Base-by-base conservation (phyloP, 805 yeast genomes). In the Ogataea parapolymorpha region DNA sequence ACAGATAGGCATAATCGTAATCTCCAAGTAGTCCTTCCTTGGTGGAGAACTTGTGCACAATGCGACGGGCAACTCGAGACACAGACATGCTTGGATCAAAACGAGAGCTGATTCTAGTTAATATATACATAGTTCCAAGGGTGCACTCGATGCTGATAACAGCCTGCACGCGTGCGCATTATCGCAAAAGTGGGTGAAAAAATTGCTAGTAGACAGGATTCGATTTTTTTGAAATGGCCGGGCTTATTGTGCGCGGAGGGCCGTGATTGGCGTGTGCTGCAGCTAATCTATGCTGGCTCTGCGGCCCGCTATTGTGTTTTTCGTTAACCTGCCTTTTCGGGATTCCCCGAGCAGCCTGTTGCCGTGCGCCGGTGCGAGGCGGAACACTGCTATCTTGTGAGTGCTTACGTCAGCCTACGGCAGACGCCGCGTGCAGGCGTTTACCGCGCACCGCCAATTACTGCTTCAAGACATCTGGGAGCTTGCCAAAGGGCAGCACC, bases 21-120 rank as follows among this genome's bases (percentile, higher is more conserved):
- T 85, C 91, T 26, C 97, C 96, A n/a, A 89, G 53, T 28, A 86
- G 55, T 6, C 96, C 96, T 14, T 86, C 88, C 43, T 70, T 75
- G 26, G 95, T 85, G 47, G 91, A 78, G 66, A 48, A 35, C 42
- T 61, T 61, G 15, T 38, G 46, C 24, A 45, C 35, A 3, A 46
- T 8, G 33, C 45, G 40, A 23, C 43, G 48, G 12, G 35, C 42
- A 9, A 32, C 13, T 12, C 14, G 11, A 11, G 44, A 11, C 26
- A n/a, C 39, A 17, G 26, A 29, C 23, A 30, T 37, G 35, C 32
- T 35, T 5, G 22, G 22, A 20, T 20, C 22, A 20, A 9, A 20
- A 18, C 2, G 22, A 20, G 22, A 20, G 22, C 22, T 3, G 3
- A 20, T 20, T 20, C 9, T 3, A 20, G 22, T 20, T 7, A 20